Evolutionary conservation across 1,139 yeast species (phyloP).

Genomic region (Martiniozyma asiatica): DNA sequence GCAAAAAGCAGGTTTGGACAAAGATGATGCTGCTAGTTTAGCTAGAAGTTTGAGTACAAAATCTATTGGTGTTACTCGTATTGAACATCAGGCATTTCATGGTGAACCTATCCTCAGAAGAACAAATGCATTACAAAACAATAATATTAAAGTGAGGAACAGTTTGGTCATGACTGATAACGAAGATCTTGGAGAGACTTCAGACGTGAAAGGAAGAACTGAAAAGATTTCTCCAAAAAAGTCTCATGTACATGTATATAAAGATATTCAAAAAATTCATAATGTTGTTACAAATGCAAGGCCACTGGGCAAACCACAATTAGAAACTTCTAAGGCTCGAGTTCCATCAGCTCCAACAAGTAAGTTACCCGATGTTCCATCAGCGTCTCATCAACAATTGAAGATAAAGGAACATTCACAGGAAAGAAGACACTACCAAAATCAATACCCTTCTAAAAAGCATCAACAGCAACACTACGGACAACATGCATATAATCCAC

Average conservation of each 20-base stretch:
- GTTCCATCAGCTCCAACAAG: slow-evolving; percentile 9
- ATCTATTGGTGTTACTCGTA: slow-evolving; percentile 44
- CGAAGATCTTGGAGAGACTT: neutral
- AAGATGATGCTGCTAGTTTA: slow-evolving; percentile 61
- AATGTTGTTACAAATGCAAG: too few species aligned
- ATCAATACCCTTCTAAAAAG: neutral
- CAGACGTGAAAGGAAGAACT: neutral
- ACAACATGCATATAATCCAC: too few species aligned
- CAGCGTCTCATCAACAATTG: too few species aligned
- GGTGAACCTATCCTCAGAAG: slow-evolving; percentile 2
- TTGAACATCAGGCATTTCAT: slow-evolving; percentile 36
- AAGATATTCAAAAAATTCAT: slow-evolving; percentile 11
- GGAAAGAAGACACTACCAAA: too few species aligned
- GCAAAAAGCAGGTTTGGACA: slow-evolving; percentile 60
- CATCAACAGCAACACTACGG: slow-evolving; percentile 6
- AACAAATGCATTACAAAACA: neutral
- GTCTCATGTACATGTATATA: slow-evolving; percentile 10
- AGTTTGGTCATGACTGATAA: slow-evolving; percentile 10
- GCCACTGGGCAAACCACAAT: too few species aligned
- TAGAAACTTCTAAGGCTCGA: too few species aligned
- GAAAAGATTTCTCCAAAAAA: neutral
- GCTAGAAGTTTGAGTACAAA: slow-evolving; percentile 60
- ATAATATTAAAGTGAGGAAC: slow-evolving; percentile 4
- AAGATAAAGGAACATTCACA: too few species aligned
- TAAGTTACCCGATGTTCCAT: slow-evolving; percentile 12